A percentile compares a stretch with the other conserved stretches of the same genome.
These are phyloP conservation scores for Phytopythium boreale DNA, from an alignment of 352 stramenopile species.

Conservation along the genomic window DNA sequence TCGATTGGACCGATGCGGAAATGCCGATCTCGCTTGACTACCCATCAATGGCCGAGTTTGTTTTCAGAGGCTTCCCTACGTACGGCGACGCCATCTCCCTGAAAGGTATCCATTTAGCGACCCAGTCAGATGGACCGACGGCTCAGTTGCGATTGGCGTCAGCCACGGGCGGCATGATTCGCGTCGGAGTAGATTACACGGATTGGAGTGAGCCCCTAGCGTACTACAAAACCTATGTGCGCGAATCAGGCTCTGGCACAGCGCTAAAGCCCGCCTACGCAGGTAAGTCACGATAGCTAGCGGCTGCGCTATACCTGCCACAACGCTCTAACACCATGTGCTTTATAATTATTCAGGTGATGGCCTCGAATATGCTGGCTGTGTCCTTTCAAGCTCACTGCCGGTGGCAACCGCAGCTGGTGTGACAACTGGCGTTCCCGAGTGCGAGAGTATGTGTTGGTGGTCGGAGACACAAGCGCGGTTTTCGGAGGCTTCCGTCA, in stretches of 20 bases:
- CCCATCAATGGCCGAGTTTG: conserved; percentile 20
- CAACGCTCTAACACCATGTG: background rate
- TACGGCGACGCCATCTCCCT: conserved; percentile 34
- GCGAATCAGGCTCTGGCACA: background rate
- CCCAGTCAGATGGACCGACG: background rate
- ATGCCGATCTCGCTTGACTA: conserved; percentile 17
- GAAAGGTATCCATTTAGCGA: conserved; percentile 30
- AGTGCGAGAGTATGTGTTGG: background rate
- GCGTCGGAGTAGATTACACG: background rate
- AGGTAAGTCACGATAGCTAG: background rate
- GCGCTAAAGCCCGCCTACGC: background rate
- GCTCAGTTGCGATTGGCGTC: conserved; percentile 13
- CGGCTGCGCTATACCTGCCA: background rate
- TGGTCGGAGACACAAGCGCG: background rate
- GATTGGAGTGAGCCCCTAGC: background rate
- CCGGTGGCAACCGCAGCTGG: background rate
- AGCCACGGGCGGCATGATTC: conserved; percentile 7
- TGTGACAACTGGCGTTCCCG: background rate
- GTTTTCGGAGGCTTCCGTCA: background rate
- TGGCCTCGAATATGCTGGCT: background rate
- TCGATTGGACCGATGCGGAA: conserved; percentile 29
- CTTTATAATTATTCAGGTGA: background rate
- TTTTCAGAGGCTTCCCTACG: conserved; percentile 26
- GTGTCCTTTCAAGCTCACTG: background rate
- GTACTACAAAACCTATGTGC: background rate